A percentile compares a stretch with the other conserved stretches of the same genome.
These are phyloP conservation scores for Orbilia blumenaviensis DNA, from an alignment of 2,329 filamentous ascomycete species.

Conservation along the genomic window DNA sequence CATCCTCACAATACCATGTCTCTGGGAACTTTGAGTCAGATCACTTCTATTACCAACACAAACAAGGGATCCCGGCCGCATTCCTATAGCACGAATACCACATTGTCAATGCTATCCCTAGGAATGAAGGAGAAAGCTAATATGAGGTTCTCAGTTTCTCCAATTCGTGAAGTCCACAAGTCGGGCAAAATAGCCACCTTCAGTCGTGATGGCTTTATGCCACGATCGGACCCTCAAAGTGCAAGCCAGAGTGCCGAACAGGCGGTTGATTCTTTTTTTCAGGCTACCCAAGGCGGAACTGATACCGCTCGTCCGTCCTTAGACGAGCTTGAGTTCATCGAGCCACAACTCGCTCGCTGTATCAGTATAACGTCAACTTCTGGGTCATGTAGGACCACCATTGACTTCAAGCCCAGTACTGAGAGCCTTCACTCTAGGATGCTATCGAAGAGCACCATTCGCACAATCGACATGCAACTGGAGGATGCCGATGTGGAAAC, in stretches of 20 bases:
- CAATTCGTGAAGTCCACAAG: conserved; percentile 8
- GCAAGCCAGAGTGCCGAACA: conserved; percentile 19
- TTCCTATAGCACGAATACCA: conserved; percentile 44
- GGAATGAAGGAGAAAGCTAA: conserved; percentile 29
- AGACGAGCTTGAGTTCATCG: conserved; percentile 29
- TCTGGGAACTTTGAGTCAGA: conserved; percentile 23
- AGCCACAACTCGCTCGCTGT: conserved; percentile 37
- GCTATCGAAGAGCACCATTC: conserved; percentile 40
- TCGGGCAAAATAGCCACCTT: conserved; percentile 1
- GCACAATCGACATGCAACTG: conserved; percentile 40
- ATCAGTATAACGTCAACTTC: conserved; percentile 51
- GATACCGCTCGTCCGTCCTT: conserved; percentile 36
- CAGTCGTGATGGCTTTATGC: not conserved
- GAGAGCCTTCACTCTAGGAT: conserved; percentile 34
- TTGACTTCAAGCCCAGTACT: conserved; percentile 34
- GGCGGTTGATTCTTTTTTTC: conserved; percentile 43
- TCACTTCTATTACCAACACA: not conserved
- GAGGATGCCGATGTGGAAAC: conserved; percentile 25
- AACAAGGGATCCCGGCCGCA: conserved; percentile 26
- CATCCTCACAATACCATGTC: conserved; percentile 14
- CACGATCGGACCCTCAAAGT: not conserved
- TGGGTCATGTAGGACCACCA: conserved; percentile 44
- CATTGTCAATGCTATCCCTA: conserved; percentile 5
- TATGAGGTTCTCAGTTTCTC: conserved; percentile 35
- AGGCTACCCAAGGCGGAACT: conserved; percentile 19